Percentiles rank a stretch among this genome's conserved stretches.
phyloP scores from a whole-genome alignment of 345 rosid species.

The Barbarea vulgaris region DNA sequence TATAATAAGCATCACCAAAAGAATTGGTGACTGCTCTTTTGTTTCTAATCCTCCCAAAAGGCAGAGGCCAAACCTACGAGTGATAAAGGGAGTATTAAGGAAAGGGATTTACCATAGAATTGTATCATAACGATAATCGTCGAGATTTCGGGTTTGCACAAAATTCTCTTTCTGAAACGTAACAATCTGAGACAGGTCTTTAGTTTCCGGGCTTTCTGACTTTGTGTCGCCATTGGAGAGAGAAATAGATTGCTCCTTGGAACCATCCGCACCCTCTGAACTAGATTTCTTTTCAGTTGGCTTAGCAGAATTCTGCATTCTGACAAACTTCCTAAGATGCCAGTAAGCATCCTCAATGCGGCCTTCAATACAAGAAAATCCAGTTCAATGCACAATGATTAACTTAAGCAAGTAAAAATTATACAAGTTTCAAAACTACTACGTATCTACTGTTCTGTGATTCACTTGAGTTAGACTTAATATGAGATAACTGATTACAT shows the following conservation, averaged over 20 bases:
- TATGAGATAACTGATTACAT: neutral
- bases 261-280: slow-evolving; percentile 36
- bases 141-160: slow-evolving; percentile 47
- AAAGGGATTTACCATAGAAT: slow-evolving; percentile 66
- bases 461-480: neutral
- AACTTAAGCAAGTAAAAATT: neutral
- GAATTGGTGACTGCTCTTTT: neutral
- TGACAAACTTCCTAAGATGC: slow-evolving; percentile 64
- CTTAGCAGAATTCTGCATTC: slow-evolving; percentile 43
- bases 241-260: slow-evolving; percentile 25
- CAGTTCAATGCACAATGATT: neutral
- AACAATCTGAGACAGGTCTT: slow-evolving; percentile 58
- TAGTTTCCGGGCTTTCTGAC: slow-evolving; percentile 34
- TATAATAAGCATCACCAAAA: neutral
- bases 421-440: neutral
- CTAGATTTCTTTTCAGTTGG: slow-evolving; percentile 34
- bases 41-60: neutral
- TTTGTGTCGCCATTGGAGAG: slow-evolving; percentile 35
- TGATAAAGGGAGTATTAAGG: neutral
- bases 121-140: slow-evolving; percentile 62
- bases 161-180: slow-evolving; percentile 82
- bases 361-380: slow-evolving; percentile 45
- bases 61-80: neutral
- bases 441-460: neutral
- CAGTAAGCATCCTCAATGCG: slow-evolving; percentile 77